Percentiles rank a stretch among this genome's conserved stretches.
Conservation (phyloP, 495 filamentous ascomycete genomes). For the Annulohypoxylon nitens region DNA sequence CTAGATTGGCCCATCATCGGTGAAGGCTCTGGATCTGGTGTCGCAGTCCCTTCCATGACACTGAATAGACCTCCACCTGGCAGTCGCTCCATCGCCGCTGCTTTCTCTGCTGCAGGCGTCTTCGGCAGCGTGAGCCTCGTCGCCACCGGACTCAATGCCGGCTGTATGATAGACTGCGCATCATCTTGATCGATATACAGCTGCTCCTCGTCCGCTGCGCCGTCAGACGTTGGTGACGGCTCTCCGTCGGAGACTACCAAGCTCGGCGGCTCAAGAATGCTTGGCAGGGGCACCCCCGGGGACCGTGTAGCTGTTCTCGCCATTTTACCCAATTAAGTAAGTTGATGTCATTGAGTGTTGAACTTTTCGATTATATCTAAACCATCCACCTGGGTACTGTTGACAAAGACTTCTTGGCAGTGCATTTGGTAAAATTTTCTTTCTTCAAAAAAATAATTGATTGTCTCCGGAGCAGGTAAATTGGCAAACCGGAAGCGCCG, state of each 20-base stretch:
- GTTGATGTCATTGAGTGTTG: conserved; percentile 34
- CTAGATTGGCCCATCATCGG: conserved; percentile 21
- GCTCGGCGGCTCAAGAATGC: conserved; percentile 32
- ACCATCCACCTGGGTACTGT: conserved; percentile 8
- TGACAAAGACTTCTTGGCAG: conserved; percentile 9
- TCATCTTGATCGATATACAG: conserved; percentile 65
- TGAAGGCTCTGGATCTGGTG: conserved; percentile 25
- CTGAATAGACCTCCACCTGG: conserved; percentile 67
- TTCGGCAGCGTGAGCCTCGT: conserved; percentile 76
- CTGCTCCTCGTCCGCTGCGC: conserved; percentile 49
- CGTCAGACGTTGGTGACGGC: conserved; percentile 48
- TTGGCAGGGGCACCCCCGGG: conserved; percentile 8
- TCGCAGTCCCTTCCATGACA: conserved; percentile 35
- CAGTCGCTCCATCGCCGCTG: conserved; percentile 71
- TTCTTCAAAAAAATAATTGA: background rate
- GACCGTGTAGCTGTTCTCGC: conserved; percentile 30
- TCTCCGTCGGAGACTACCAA: conserved; percentile 41
- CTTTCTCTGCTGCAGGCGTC: conserved; percentile 82
- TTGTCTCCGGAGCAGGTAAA: conserved; percentile 17
- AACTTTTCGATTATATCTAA: conserved; percentile 18
- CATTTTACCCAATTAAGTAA: conserved; percentile 36
- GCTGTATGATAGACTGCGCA: conserved; percentile 75
- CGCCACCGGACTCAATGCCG: conserved; percentile 80
- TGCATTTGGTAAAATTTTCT: conserved; percentile 21
- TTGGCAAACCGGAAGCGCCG: conserved; percentile 38